Evolutionary conservation across 139 green algal species (phyloP).

Genomic region (Chlamydomonas sp.): DNA sequence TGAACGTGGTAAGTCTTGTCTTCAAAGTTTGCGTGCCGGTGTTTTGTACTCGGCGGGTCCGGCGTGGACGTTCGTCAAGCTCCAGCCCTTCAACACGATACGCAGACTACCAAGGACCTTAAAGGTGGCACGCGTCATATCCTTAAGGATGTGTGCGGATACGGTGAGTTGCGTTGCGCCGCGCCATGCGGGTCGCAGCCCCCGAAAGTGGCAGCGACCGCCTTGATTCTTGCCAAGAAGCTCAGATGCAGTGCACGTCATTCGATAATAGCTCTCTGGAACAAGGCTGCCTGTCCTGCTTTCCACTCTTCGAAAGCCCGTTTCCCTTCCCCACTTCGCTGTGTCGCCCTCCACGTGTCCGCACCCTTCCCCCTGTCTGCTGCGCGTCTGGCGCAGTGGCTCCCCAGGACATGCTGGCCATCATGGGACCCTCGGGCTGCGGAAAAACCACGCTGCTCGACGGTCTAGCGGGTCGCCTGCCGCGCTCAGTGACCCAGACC

Average conservation of each 20-base stretch:
- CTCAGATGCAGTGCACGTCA: background rate
- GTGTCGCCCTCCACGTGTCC: background rate
- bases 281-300: background rate
- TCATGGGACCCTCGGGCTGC: constrained; percentile 48
- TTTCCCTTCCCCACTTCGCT: background rate
- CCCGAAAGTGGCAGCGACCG: background rate
- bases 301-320: background rate
- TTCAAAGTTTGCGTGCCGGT: background rate
- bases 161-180: background rate
- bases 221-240: background rate
- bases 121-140: constrained; percentile 20
- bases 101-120: constrained; percentile 31
- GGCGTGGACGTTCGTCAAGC: background rate
- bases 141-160: constrained; percentile 35
- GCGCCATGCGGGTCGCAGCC: background rate
- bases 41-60: background rate
- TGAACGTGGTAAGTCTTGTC: constrained; percentile 18
- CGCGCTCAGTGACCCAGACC: background rate
- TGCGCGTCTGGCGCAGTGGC: background rate
- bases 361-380: background rate
- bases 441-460: constrained; percentile 69
- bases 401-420: constrained; percentile 51
- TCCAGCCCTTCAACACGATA: background rate
- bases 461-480: constrained; percentile 41
- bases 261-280: background rate